A percentile compares a stretch with the other conserved stretches of the same genome.
Evolutionary conservation across 129 eudicot genomes (phyloP).

Genomic region (Lactuca saligna): DNA sequence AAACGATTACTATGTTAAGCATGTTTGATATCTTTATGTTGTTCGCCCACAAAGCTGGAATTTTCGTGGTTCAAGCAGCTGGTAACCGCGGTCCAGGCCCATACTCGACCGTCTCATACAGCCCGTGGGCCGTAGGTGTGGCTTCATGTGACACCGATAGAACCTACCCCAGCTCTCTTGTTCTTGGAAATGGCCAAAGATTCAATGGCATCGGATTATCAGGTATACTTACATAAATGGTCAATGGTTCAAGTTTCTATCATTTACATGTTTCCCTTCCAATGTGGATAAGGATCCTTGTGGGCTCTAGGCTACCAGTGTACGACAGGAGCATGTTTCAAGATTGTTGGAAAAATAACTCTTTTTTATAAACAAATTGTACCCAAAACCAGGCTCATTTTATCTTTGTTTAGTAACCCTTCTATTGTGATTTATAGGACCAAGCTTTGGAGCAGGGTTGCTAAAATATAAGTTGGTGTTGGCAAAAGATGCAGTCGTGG

Average conservation of each 20-base stretch:
- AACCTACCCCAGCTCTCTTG: constrained; percentile 57
- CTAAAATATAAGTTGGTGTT: constrained; percentile 61
- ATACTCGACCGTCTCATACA: constrained; percentile 61
- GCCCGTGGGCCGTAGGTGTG: constrained; percentile 90
- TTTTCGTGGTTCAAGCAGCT: constrained; percentile 76
- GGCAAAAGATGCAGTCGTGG: constrained; percentile 73
- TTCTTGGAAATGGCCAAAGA: constrained; percentile 70
- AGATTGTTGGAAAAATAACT: no score
- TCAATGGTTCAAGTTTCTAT: not conserved
- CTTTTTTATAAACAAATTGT: no score
- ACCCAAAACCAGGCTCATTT: no score
- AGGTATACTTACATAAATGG: constrained; percentile 24
- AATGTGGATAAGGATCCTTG: not conserved
- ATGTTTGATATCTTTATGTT: constrained; percentile 80
- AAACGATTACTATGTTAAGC: constrained; percentile 71
- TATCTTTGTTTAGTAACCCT: not conserved
- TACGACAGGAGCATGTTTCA: no score
- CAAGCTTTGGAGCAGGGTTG: constrained; percentile 52
- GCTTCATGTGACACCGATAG: constrained; percentile 71
- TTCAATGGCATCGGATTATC: constrained; percentile 76
- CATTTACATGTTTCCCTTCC: not conserved
- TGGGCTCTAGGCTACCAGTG: no score
- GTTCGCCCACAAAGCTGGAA: constrained; percentile 82
- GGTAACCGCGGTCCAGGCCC: constrained; percentile 86
- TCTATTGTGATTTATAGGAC: constrained; percentile 37